Percentiles rank a stretch among this genome's conserved stretches.
Evolutionary conservation across 2,329 filamentous ascomycete species (phyloP).

Genomic region (Penicillium sp.): DNA sequence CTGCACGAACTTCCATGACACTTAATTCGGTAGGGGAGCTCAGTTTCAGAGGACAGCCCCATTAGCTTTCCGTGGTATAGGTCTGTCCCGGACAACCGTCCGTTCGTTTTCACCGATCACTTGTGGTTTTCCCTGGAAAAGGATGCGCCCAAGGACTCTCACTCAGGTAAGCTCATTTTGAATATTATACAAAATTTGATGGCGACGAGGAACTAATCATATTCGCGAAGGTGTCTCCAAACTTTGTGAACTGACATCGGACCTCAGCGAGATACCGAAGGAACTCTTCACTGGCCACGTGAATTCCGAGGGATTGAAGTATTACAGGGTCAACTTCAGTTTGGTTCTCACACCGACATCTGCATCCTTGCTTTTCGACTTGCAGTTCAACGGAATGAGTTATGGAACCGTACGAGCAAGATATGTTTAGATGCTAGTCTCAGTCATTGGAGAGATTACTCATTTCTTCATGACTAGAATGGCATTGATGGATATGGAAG

Average conservation of each 20-base stretch:
- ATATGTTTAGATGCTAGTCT: not conserved
- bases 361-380: slow-evolving; percentile 23
- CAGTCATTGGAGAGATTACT: not conserved
- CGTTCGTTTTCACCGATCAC: not conserved
- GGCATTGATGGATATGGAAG: not conserved
- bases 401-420: slow-evolving; percentile 23
- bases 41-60: slow-evolving; percentile 16
- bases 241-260: slow-evolving; percentile 18
- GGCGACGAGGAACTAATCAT: not conserved
- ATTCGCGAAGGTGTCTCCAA: slow-evolving; percentile 4
- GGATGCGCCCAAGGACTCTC: not conserved
- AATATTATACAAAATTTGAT: not conserved
- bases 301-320: slow-evolving; percentile 19
- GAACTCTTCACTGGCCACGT: slow-evolving; percentile 11
- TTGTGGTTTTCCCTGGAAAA: slow-evolving; percentile 11
- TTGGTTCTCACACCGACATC: slow-evolving; percentile 24
- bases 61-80: slow-evolving; percentile 12
- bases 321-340: slow-evolving; percentile 7
- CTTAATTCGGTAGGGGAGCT: slow-evolving; percentile 5
- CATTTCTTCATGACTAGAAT: not conserved
- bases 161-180: not conserved
- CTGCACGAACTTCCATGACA: not conserved
- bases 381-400: slow-evolving; percentile 26
- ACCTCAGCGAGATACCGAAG: slow-evolving; percentile 22
- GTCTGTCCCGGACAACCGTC: accelerated